Evolutionary conservation across 1,284 basidiomycete genomes (phyloP), one percentile per base, ranked within the genome.

Genomic region (Exobasidium cylindrosporum): DNA sequence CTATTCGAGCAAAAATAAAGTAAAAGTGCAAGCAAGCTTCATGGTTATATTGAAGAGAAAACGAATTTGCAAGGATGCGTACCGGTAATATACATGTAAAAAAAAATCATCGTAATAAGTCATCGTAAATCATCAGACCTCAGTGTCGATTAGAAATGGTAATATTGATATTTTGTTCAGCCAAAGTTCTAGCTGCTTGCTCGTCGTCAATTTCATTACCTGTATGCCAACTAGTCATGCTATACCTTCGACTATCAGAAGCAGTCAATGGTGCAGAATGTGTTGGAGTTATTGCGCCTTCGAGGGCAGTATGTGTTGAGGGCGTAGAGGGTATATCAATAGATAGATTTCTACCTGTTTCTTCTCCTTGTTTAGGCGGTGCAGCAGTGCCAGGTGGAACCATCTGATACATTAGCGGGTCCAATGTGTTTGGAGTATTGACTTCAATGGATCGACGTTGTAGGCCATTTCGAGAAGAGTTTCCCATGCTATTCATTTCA

Each of bases 211-310:
- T n/a, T 24, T 50, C 47, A 23, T 10, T 24, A 10, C 47, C 47
- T 7, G 47, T 50, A 31, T 50, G 47, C 47, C 47, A 50, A 21
- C 24, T 50, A 7, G 24, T 50, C 24, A 31, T 50, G 47, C 47
- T 50, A 23, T 10, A 31, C 21, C 10, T 7, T 21, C 21, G 35
- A 17, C 35, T 40, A 10, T 40, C 35, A 17, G 35, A 10, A 10
- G 35, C 35, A 40, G 35, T 40, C 35, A 40, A 40, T 10, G 47
- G 47, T 21, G 21, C 21, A 21, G 47, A 50, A 21, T 7, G 21
- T 31, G 47, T 7, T 7, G 47, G 47, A 7, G 47, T 50, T 23
- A 31, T 50, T 21, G 21, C 7, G 24, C 14, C 24, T n/a, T n/a
- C n/a, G n/a, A n/a, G n/a, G n/a, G n/a, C n/a, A n/a, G n/a, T n/a